Percentiles rank a stretch among this genome's conserved stretches.
Conservation (phyloP, 2,329 filamentous ascomycete genomes). For the Monosporascus ibericus region DNA sequence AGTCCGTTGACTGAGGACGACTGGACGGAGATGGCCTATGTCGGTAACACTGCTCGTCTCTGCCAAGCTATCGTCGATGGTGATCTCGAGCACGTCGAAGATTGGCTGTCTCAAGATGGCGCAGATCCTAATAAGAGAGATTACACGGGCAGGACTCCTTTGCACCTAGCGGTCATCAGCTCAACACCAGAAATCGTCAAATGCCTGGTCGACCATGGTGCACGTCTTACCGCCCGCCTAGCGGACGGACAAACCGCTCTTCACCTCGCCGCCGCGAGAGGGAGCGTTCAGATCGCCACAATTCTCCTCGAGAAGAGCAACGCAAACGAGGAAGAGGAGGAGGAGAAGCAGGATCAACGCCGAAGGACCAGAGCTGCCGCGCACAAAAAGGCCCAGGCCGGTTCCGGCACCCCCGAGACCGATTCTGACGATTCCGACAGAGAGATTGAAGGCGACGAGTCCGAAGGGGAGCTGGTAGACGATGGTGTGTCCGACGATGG, state of each 20-base stretch:
- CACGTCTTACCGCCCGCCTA: slow-evolving; percentile 66
- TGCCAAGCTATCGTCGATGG: slow-evolving; percentile 77
- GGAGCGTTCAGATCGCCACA: slow-evolving; percentile 62
- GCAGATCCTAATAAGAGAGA: slow-evolving; percentile 69
- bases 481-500: slow-evolving; percentile 45
- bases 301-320: slow-evolving; percentile 68
- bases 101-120: slow-evolving; percentile 63
- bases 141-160: slow-evolving; percentile 70
- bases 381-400: slow-evolving; percentile 13
- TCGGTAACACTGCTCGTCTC: slow-evolving; percentile 69
- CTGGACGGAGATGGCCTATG: slow-evolving; percentile 88
- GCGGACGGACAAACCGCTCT: slow-evolving; percentile 76
- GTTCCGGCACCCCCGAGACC: slow-evolving; percentile 9
- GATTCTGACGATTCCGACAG: slow-evolving; percentile 17
- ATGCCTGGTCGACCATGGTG: slow-evolving; percentile 63
- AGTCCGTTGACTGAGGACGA: slow-evolving; percentile 76
- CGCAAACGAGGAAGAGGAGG: slow-evolving; percentile 64
- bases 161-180: slow-evolving; percentile 67
- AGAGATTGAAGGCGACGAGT: slow-evolving; percentile 29
- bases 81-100: slow-evolving; percentile 62
- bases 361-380: slow-evolving; percentile 31
- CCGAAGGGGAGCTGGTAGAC: slow-evolving; percentile 42
- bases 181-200: slow-evolving; percentile 67
- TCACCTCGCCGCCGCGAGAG: slow-evolving; percentile 72
- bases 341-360: slow-evolving; percentile 48